Evolutionary conservation across 495 filamentous ascomycete species (phyloP).

Genomic region (Chaetomidium leptoderma): DNA sequence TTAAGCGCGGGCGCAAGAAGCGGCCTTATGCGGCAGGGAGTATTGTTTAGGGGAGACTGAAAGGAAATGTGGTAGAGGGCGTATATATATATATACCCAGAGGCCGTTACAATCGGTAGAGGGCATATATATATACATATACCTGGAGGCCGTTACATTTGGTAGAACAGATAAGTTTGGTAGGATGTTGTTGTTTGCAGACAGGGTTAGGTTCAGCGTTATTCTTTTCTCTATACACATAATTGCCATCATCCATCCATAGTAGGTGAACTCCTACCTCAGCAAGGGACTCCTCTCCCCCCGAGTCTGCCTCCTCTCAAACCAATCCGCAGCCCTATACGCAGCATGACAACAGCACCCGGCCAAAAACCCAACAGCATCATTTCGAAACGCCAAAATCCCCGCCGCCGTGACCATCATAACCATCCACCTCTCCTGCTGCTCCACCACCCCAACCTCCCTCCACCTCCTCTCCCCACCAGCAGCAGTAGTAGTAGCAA

Average conservation of each 20-base stretch:
- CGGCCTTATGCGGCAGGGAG: constrained; percentile 20
- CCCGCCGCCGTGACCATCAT: constrained; percentile 83
- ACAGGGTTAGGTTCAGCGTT: too few species aligned
- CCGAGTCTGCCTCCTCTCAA: constrained; percentile 30
- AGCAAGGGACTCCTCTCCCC: constrained; percentile 31
- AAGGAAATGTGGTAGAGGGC: neutral
- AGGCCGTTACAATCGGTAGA: neutral
- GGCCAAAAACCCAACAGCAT: constrained; percentile 77
- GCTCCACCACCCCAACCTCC: constrained; percentile 53
- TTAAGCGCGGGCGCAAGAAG: constrained; percentile 4
- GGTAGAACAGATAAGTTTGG: too few species aligned
- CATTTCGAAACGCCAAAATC: constrained; percentile 82
- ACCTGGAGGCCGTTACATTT: too few species aligned
- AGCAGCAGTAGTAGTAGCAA: constrained; percentile 14
- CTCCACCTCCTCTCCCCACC: constrained; percentile 8
- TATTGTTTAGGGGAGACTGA: constrained; percentile 15
- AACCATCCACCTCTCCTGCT: constrained; percentile 69
- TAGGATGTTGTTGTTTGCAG: too few species aligned
- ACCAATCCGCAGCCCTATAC: constrained; percentile 39
- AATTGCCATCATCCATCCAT: too few species aligned
- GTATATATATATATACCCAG: neutral
- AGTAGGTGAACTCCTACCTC: too few species aligned
- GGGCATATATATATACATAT: too few species aligned
- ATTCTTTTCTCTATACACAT: too few species aligned
- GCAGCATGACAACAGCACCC: constrained; percentile 49